These are phyloP conservation scores for Diaporthe sp. DNA, from an alignment of 2,329 filamentous ascomycete genomes.

Conservation along the genomic window DNA sequence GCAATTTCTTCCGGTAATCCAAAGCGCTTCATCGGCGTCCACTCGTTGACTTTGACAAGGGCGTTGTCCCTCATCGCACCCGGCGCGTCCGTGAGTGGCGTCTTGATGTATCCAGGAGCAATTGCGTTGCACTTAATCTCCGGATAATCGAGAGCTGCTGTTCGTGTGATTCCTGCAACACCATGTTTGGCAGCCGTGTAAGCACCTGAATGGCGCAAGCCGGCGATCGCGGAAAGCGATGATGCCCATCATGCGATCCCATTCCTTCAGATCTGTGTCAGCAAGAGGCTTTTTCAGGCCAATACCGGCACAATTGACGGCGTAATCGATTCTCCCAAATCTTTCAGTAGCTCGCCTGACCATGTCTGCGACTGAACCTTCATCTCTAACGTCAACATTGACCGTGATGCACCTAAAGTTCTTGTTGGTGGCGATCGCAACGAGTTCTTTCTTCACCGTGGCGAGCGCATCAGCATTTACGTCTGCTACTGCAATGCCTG, in stretches of 20 bases:
- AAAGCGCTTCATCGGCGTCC: conserved; percentile 10
- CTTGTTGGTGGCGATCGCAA: neutral
- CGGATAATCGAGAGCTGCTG: conserved; percentile 1
- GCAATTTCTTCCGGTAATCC: conserved; percentile 4
- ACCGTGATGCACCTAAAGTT: neutral
- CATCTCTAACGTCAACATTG: neutral
- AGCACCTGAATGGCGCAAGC: neutral
- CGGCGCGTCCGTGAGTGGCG: conserved; percentile 3
- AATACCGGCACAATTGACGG: conserved; percentile 1
- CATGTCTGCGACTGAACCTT: neutral
- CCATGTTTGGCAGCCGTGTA: conserved; percentile 9
- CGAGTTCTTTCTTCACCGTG: neutral
- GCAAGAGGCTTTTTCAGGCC: conserved; percentile 28
- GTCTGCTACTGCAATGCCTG: neutral
- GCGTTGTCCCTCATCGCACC: neutral
- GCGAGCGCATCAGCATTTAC: neutral
- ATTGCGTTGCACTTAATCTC: conserved; percentile 12
- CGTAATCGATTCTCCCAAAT: neutral
- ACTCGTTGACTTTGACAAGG: neutral
- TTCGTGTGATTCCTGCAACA: neutral
- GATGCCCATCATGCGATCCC: conserved; percentile 17
- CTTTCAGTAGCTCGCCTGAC: neutral
- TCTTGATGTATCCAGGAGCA: neutral
- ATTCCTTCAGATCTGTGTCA: conserved; percentile 26
- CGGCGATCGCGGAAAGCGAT: neutral